Conservation (phyloP, 1,139 yeast genomes). For the Entelexis sorbosivorans region DNA sequence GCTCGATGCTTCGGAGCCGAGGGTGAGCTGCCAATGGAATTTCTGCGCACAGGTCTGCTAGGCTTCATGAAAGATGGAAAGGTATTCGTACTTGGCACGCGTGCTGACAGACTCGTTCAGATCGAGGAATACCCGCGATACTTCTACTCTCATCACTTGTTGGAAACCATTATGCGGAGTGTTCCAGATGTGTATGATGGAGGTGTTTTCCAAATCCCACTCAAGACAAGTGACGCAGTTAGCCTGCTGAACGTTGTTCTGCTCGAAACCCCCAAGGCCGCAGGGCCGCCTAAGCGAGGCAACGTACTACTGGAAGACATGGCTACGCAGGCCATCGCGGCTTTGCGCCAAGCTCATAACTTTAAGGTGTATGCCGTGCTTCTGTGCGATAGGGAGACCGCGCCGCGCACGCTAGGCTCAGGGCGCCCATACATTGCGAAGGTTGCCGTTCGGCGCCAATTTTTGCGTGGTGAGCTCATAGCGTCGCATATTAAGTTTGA, state of each 20-base stretch:
- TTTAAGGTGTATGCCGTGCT: conserved; percentile 73
- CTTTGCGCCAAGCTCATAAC: conserved; percentile 57
- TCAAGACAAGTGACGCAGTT: conserved; percentile 37
- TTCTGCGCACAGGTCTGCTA: conserved; percentile 76
- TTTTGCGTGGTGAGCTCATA: conserved; percentile 61
- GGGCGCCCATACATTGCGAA: conserved; percentile 90
- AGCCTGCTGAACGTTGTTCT: conserved; percentile 81
- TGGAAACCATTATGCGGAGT: conserved; percentile 67
- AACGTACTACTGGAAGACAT: conserved; percentile 44
- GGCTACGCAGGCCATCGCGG: conserved; percentile 63
- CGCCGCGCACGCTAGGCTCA: conserved; percentile 73
- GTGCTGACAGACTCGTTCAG: conserved; percentile 85
- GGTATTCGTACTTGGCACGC: conserved; percentile 75
- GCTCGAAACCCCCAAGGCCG: conserved; percentile 62
- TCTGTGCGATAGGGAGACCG: conserved; percentile 67
- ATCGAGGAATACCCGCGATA: conserved; percentile 9
- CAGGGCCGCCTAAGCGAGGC: conserved; percentile 12
- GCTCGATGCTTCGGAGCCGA: conserved; percentile 66
- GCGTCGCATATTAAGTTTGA: conserved; percentile 78
- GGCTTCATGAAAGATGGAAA: conserved; percentile 85
- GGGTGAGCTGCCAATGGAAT: conserved; percentile 62
- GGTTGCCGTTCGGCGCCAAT: conserved; percentile 75
- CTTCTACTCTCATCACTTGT: conserved; percentile 64
- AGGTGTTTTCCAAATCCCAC: conserved; percentile 67
- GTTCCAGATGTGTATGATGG: conserved; percentile 81